phyloP scores from a whole-genome alignment of 306 rosid genomes.

The Corylus heterophylla region DNA sequence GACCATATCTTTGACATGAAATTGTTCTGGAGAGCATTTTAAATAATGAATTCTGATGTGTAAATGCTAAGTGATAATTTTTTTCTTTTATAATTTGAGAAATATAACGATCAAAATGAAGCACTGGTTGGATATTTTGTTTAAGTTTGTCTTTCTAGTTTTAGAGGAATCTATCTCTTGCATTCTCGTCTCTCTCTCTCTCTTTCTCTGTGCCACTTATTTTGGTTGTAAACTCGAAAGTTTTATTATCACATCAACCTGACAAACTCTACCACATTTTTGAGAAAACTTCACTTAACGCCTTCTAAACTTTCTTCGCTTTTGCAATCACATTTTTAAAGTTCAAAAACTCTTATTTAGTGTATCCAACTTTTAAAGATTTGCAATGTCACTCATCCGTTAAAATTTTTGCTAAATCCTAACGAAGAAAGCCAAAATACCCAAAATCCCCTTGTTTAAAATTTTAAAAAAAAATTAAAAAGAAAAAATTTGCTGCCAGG shows the following conservation, averaged over 20 bases:
- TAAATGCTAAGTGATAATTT: background rate
- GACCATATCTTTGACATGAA: background rate
- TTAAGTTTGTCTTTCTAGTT: background rate
- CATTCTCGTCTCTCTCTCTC: too few relatives aligned
- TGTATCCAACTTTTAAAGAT: too few relatives aligned
- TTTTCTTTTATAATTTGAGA: background rate
- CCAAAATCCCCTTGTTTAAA: too few relatives aligned
- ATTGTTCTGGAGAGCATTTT: background rate
- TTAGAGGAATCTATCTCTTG: background rate
- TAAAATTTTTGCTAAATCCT: too few relatives aligned
- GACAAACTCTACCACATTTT: background rate
- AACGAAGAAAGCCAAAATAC: too few relatives aligned
- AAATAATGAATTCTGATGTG: background rate
- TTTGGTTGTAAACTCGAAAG: background rate
- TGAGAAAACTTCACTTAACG: background rate
- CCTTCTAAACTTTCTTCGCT: too few relatives aligned
- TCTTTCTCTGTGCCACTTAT: background rate
- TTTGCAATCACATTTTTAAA: too few relatives aligned
- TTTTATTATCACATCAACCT: background rate
- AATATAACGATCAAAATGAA: background rate
- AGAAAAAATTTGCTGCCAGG: too few relatives aligned
- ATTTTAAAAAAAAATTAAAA: too few relatives aligned
- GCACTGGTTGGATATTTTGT: background rate
- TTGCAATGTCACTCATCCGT: too few relatives aligned
- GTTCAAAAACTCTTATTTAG: too few relatives aligned